These are phyloP conservation scores for Penicillium digitatum DNA, from an alignment of 2,329 filamentous ascomycete species.

Conservation along the genomic window DNA sequence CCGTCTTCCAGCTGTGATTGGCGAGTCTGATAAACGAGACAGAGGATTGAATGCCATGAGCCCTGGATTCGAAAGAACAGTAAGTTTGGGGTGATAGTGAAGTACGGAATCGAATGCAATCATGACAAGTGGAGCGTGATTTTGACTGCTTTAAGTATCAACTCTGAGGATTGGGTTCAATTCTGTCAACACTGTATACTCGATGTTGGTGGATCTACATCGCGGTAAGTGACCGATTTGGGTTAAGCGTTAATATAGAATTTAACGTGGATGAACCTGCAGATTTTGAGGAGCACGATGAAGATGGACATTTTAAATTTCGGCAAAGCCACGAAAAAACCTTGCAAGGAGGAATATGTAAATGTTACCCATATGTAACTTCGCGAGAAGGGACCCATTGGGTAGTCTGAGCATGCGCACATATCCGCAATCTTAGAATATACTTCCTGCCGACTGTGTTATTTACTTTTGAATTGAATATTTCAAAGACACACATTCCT, in stretches of 20 bases:
- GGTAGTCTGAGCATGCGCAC: neutral
- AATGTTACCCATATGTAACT: neutral
- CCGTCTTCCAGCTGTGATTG: constrained; percentile 6
- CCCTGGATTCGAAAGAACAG: neutral
- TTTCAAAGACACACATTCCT: neutral
- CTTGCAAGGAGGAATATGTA: neutral
- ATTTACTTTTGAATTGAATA: neutral
- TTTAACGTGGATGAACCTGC: neutral
- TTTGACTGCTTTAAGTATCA: neutral
- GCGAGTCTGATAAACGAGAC: neutral
- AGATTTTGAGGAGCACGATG: neutral
- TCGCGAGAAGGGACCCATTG: constrained; percentile 22
- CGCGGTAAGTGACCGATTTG: neutral
- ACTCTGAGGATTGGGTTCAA: neutral
- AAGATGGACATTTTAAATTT: neutral
- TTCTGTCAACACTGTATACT: neutral
- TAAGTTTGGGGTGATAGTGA: neutral
- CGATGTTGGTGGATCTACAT: neutral
- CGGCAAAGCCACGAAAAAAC: neutral
- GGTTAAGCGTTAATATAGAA: neutral
- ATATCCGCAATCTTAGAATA: too few species aligned
- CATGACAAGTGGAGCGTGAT: neutral
- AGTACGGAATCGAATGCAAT: neutral
- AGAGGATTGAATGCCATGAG: constrained; percentile 1
- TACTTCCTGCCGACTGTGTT: neutral